Conservation (phyloP, 2,329 filamentous ascomycete species). For the Epichloe scottii region DNA sequence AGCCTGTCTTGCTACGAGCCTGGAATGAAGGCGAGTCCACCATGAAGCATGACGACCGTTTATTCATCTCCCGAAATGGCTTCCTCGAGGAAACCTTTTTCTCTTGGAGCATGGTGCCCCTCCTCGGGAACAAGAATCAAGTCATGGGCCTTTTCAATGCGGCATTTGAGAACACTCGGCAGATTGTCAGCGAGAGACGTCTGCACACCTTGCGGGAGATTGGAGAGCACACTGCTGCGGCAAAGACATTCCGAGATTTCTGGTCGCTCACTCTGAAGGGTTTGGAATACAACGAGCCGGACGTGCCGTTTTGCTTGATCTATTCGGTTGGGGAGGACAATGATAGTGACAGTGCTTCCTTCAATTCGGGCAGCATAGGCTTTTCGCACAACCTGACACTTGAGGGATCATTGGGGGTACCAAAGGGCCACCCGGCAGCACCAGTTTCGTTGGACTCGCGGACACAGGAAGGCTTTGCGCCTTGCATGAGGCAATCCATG, state of each 20-base stretch:
- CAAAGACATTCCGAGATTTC: constrained; percentile 59
- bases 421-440: constrained; percentile 28
- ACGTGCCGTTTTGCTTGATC: constrained; percentile 38
- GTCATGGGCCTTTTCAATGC: constrained; percentile 69
- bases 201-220: constrained; percentile 68
- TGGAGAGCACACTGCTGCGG: constrained; percentile 57
- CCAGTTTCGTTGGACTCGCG: constrained; percentile 25
- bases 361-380: constrained; percentile 51
- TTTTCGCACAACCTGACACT: constrained; percentile 45
- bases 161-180: constrained; percentile 64
- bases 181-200: constrained; percentile 63
- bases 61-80: constrained; percentile 56
- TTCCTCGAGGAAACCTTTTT: constrained; percentile 71
- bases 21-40: constrained; percentile 59
- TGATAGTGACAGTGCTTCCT: constrained; percentile 29
- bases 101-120: constrained; percentile 66
- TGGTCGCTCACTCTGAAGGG: constrained; percentile 58
- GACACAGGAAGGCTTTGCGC: constrained; percentile 24
- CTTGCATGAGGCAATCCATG: constrained; percentile 27
- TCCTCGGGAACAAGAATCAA: constrained; percentile 59
- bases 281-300: constrained; percentile 56
- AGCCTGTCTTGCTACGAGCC: constrained; percentile 54
- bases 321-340: constrained; percentile 34
- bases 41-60: constrained; percentile 69
- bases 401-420: constrained; percentile 34